Evolutionary conservation across 108 stramenopile species (phyloP).

Genomic region (Nitzschia sp.): DNA sequence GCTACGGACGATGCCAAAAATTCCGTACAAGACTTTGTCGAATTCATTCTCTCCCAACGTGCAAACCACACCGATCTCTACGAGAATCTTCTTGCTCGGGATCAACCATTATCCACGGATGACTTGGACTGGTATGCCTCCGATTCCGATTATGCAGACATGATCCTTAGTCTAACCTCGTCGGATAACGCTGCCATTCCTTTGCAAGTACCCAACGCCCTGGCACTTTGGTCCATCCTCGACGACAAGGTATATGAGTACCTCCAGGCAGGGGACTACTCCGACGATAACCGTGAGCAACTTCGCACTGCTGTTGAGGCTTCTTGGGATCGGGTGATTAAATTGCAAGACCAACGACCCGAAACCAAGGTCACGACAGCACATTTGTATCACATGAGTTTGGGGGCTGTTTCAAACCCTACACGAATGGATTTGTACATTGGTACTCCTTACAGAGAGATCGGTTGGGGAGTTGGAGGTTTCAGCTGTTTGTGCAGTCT

Average conservation of each 20-base stretch:
- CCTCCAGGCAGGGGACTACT: slow-evolving; percentile 27
- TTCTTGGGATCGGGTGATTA: slow-evolving; percentile 27
- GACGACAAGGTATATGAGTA: slow-evolving; percentile 43
- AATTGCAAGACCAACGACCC: slow-evolving; percentile 18
- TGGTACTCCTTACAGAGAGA: slow-evolving; percentile 10
- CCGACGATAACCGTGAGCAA: slow-evolving; percentile 4
- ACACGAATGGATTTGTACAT: slow-evolving; percentile 27
- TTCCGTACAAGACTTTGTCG: slow-evolving; percentile 22
- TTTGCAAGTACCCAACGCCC: slow-evolving; percentile 25
- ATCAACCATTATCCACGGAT: background rate
- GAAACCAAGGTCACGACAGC: slow-evolving; percentile 8
- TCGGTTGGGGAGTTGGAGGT: slow-evolving; percentile 26
- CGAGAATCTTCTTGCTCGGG: background rate
- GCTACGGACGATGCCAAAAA: background rate
- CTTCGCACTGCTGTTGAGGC: slow-evolving; percentile 4
- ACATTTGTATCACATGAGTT: slow-evolving; percentile 19
- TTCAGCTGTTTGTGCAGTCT: slow-evolving; percentile 22
- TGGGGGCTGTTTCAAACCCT: slow-evolving; percentile 1
- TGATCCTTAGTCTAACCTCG: slow-evolving; percentile 6
- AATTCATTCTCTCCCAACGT: slow-evolving; percentile 15
- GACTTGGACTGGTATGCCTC: slow-evolving; percentile 10
- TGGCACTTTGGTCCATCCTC: slow-evolving; percentile 28
- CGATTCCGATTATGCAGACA: slow-evolving; percentile 14
- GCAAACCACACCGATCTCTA: no score
- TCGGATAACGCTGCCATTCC: slow-evolving; percentile 27